Conservation (phyloP, 1,284 basidiomycete genomes). For the Sporisorium graminicola region DNA sequence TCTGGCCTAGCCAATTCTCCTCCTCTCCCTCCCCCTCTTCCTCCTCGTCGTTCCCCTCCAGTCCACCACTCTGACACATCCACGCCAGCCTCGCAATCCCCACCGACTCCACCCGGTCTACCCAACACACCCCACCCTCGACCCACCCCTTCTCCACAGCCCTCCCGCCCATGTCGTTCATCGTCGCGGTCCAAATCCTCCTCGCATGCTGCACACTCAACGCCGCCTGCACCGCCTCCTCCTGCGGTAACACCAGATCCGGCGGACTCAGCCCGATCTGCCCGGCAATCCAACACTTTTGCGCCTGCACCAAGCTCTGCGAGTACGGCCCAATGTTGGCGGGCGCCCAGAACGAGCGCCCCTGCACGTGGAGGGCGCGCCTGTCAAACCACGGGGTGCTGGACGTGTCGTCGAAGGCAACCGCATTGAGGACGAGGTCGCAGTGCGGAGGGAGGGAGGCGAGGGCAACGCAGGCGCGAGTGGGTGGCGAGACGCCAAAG, state of each 20-base stretch:
- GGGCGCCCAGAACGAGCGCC: slow-evolving; percentile 97
- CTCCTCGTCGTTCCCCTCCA: slow-evolving; percentile 15
- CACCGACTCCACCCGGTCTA: slow-evolving; percentile 29
- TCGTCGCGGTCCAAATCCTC: slow-evolving; percentile 74
- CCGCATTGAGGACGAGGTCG: slow-evolving; percentile 26
- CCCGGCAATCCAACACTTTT: slow-evolving; percentile 87
- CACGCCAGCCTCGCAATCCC: slow-evolving; percentile 23
- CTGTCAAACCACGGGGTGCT: slow-evolving; percentile 6
- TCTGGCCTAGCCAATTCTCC: slow-evolving; percentile 29
- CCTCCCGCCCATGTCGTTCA: slow-evolving; percentile 49
- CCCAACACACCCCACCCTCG: slow-evolving; percentile 68
- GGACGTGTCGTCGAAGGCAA: slow-evolving; percentile 25
- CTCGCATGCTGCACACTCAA: slow-evolving; percentile 84
- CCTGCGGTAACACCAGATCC: slow-evolving; percentile 76
- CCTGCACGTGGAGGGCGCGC: slow-evolving; percentile 86
- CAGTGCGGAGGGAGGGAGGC: slow-evolving; percentile 15
- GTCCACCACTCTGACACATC: slow-evolving; percentile 11
- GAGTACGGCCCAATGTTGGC: slow-evolving; percentile 99
- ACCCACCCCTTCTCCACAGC: slow-evolving; percentile 43
- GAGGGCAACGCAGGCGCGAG: slow-evolving; percentile 89
- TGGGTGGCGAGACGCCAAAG: slow-evolving; percentile 91
- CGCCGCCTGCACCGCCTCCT: slow-evolving; percentile 76
- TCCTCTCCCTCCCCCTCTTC: slow-evolving; percentile 18
- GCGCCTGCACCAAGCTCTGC: slow-evolving; percentile 84
- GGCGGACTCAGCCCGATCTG: slow-evolving; percentile 91